These are phyloP conservation scores for Geranomyces michiganensis DNA, from an alignment of 192 early-diverging fungal species.

Conservation along the genomic window DNA sequence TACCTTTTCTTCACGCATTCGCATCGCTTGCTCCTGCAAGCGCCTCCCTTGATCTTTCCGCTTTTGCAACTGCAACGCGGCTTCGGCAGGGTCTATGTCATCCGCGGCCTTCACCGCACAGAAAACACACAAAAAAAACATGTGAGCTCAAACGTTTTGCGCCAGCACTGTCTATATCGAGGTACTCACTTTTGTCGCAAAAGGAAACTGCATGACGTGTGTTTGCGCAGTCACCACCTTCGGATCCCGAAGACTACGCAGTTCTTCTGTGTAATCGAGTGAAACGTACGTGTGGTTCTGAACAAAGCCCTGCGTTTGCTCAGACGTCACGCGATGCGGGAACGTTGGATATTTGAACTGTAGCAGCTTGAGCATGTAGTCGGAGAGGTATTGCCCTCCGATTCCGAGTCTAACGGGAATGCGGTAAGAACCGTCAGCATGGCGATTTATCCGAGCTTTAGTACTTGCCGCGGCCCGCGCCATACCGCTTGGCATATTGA, in stretches of 20 bases:
- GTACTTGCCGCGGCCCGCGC: neutral
- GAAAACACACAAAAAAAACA: neutral
- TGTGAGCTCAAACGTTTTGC: too few relatives aligned
- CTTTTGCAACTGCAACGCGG: conserved; percentile 20
- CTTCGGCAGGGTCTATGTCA: conserved; percentile 12
- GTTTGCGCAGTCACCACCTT: conserved; percentile 67
- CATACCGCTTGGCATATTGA: conserved; percentile 73
- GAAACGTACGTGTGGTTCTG: conserved; percentile 72
- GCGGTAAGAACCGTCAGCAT: neutral
- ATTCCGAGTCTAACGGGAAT: conserved; percentile 64
- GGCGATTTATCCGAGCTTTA: too few relatives aligned
- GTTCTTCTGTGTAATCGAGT: conserved; percentile 72
- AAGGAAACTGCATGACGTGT: conserved; percentile 79
- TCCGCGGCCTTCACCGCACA: neutral
- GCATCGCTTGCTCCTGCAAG: conserved; percentile 80
- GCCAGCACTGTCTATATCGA: too few relatives aligned
- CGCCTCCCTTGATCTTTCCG: conserved; percentile 53
- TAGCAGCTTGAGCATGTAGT: conserved; percentile 83
- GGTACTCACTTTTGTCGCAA: conserved; percentile 23
- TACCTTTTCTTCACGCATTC: conserved; percentile 83
- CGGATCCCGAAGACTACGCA: conserved; percentile 60
- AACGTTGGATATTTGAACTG: conserved; percentile 91
- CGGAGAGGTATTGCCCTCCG: conserved; percentile 75
- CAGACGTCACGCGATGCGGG: conserved; percentile 76
- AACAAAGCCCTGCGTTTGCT: conserved; percentile 71